Conservation (phyloP, 805 yeast species). For the Cyberlindnera maritima region DNA sequence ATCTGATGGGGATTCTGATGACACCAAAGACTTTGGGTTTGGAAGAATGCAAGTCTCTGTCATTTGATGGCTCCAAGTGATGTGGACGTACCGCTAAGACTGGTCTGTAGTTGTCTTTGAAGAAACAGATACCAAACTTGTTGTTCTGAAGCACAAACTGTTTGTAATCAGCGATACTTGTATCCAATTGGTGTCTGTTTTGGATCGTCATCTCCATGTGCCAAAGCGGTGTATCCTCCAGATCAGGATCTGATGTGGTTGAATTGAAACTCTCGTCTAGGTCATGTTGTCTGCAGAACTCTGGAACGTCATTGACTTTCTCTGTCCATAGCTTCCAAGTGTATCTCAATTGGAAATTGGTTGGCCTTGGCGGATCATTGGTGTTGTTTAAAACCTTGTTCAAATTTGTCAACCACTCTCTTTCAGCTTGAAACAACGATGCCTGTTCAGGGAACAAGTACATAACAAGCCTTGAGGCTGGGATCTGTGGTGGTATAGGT, state of each 20-base stretch:
- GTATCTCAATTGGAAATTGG: constrained; percentile 1
- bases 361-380: background rate
- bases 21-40: constrained; percentile 1
- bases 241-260: background rate
- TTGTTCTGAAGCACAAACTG: background rate
- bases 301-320: background rate
- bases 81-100: background rate
- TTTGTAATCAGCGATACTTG: background rate
- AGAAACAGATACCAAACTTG: background rate
- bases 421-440: constrained; percentile 4
- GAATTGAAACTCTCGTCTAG: background rate
- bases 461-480: constrained; percentile 7
- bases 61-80: background rate
- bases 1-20: constrained; percentile 1
- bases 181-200: background rate
- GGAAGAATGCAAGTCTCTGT: background rate
- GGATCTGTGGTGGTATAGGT: constrained; percentile 1
- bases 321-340: constrained; percentile 6
- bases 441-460: constrained; percentile 9
- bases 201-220: background rate
- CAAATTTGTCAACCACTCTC: constrained; percentile 3
- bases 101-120: constrained; percentile 1
- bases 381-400: too few relatives aligned
- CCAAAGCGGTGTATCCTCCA: background rate
- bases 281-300: background rate